These are phyloP conservation scores for Venturia nashicola DNA, from an alignment of 2,329 filamentous ascomycete species.

Conservation along the genomic window DNA sequence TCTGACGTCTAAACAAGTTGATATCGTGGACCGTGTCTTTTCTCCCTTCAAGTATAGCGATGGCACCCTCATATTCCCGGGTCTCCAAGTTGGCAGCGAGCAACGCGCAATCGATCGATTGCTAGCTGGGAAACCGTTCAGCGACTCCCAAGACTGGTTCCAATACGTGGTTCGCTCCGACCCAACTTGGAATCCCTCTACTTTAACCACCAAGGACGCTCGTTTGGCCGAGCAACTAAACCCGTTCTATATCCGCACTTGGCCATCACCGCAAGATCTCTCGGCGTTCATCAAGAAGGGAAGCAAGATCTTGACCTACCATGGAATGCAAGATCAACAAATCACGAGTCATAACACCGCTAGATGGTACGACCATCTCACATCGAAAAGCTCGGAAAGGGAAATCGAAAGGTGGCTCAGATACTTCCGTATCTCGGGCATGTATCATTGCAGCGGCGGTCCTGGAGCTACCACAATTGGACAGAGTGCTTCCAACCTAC, in stretches of 20 bases:
- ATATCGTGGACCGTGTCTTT: conserved; percentile 1
- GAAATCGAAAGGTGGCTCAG: background rate
- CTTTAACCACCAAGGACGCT: background rate
- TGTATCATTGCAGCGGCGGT: conserved; percentile 6
- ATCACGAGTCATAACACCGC: conserved; percentile 6
- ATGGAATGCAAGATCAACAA: conserved; percentile 9
- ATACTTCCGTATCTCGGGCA: conserved; percentile 10
- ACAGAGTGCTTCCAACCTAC: background rate
- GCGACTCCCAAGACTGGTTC: conserved; percentile 8
- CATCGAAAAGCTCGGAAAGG: background rate
- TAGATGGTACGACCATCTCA: conserved; percentile 5
- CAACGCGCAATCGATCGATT: conserved; percentile 6
- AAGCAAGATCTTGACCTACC: conserved; percentile 8
- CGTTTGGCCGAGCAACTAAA: background rate
- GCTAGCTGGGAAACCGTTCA: conserved; percentile 7
- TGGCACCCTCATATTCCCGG: conserved; percentile 9
- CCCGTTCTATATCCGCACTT: conserved; percentile 10
- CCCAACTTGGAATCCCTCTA: conserved; percentile 1
- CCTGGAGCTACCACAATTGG: conserved; percentile 8
- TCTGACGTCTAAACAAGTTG: background rate
- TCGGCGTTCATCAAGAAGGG: background rate
- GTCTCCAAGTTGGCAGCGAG: conserved; percentile 12
- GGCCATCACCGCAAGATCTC: conserved; percentile 1
- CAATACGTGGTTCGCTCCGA: conserved; percentile 5
- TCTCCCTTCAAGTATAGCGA: background rate